A percentile compares a stretch with the other conserved stretches of the same genome.
Conservation (phyloP, 495 filamentous ascomycete genomes). For the Xylaria intraflava region DNA sequence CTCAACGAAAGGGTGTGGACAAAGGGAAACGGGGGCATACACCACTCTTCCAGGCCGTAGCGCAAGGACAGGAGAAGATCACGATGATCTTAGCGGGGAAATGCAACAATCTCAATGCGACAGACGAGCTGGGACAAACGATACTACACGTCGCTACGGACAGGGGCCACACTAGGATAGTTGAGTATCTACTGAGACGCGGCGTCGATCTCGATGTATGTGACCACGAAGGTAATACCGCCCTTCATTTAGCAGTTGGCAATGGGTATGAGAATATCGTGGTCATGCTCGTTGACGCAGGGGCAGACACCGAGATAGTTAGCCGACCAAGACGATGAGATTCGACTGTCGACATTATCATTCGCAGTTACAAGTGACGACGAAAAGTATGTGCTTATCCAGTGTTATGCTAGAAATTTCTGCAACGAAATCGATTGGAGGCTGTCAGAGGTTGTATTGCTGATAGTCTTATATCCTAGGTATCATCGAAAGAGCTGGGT, state of each 20-base stretch:
- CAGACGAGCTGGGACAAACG: background rate
- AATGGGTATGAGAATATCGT: background rate
- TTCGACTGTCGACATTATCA: no score
- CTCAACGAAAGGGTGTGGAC: no score
- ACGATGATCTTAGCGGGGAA: background rate
- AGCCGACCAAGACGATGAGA: no score
- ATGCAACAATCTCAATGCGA: background rate
- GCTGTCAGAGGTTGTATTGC: no score
- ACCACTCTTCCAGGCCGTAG: background rate
- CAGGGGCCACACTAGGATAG: background rate
- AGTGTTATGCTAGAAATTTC: no score
- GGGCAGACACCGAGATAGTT: background rate
- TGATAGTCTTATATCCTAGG: no score
- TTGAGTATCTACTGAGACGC: background rate
- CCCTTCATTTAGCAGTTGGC: background rate
- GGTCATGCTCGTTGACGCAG: background rate
- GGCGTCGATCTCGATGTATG: background rate
- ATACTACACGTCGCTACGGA: background rate
- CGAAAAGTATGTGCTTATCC: no score
- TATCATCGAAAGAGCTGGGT: no score
- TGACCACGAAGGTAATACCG: background rate
- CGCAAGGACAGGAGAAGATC: background rate
- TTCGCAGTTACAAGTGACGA: no score
- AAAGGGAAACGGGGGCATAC: background rate
- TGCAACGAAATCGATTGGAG: no score